Base-by-base conservation (phyloP, 768 basidiomycete species). In the Tricholoma sp. region DNA sequence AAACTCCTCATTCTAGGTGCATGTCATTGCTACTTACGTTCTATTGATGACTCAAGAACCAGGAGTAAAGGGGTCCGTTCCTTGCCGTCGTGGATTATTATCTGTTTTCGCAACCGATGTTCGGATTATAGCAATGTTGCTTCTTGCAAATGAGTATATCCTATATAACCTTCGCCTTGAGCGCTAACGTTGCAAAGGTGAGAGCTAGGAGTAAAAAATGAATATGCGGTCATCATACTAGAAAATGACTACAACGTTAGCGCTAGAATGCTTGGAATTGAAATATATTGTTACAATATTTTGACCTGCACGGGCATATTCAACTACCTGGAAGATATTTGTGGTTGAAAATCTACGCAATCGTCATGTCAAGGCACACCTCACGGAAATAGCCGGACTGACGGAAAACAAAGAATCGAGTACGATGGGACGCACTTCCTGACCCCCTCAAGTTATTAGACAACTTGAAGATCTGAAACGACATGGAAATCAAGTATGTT, bases 361-460 rank as follows among this genome's bases (percentile, higher is more conserved):
- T 53, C 53, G 52, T 10, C 18, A 50, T 2, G 17, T 32, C 4
- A 49, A 42, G 36, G 59, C 63, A 32, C 57, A 79, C 80, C 69
- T 88, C 87, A 66, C 94, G 91, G 80, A 95, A 96, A 66, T 89
- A 91, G 68, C 95, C 89, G 63, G 89, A 95, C 79, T 88, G 69
- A 76, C 15, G 39, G 3, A 11, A n/a, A 18, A 41, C 31, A 45
- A 54, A 55, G 36, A 28, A 49, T 54, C 52, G 13, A 57, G 52
- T 41, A 20, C 37, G 20, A 28, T 44, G 10, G 28, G 15, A 31
- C 18, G n/a, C 18, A 45, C 8, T 32, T 49, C 58, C 76, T 24
- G 53, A 80, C 85, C 95, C 92, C 41, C 95, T 85, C 24, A 87
- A 65, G 3, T 93, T 95, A 52, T 81, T 84, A 80, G 94, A 86